Base-by-base conservation (phyloP, 352 stramenopile species). In the Pythium pyrilobum region DNA sequence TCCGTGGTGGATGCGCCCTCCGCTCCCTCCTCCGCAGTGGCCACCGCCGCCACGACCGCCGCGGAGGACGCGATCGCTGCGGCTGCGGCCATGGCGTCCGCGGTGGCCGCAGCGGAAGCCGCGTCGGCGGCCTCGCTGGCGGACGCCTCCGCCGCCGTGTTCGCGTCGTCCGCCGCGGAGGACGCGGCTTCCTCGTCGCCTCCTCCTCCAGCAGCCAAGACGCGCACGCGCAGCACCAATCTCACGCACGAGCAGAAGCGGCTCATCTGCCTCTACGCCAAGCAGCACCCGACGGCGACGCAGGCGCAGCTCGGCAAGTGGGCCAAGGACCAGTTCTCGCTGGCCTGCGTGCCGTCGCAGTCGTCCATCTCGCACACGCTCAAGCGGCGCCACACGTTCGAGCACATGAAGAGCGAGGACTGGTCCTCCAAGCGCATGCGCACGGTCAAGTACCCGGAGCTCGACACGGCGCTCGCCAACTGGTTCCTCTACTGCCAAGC, bases 221-320 rank as follows among this genome's bases (percentile, higher is more conserved):
- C 59, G 21, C 83, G 80, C 56, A 48, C 71, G 20, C 74, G 74
- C 62, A 85, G 71, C 54, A 71, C 71, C 39, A 92, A 92, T 69
- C 74, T 92, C 32, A 92, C 81, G 56, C 77, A 89, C 60, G 77
- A 88, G 56, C 81, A 92, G 66, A 89, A 89, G 67, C 80, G 77
- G 0, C 60, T 82, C 33, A 90, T 92, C 62, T 92, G 81, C 50
- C 62, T 88, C 34, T 77, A 89, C 50, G 68, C 72, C 50, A 74
- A 77, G 58, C 74, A 87, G 60, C 74, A 87, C 52, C 81, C 81
- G 49, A 87, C 77, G 55, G 67, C 63, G 15, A 89, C 81, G 43
- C 81, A 92, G 66, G 69, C 69, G 56, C 77, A 89, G 59, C 61
- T 92, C 36, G 80, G 74, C 36, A 67, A 78, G 21, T 92, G 81